Evolutionary conservation across 345 rosid genomes (phyloP), one percentile per base, ranked within the genome.

Genomic region (Populus simonii): DNA sequence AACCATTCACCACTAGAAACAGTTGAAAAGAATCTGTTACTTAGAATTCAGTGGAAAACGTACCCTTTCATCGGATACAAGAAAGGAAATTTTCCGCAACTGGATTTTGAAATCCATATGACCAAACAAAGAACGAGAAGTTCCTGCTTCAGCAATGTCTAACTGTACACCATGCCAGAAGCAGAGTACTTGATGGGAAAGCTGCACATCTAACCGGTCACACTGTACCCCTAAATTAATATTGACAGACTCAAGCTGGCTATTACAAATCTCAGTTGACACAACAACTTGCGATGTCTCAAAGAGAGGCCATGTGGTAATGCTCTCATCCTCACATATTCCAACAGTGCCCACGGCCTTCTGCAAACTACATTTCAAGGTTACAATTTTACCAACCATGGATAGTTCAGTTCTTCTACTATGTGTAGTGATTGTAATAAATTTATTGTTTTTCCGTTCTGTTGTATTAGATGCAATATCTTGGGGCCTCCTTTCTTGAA

Each of bases 11-110:
- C 57, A 66, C 23, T 45, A 69, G 20, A 74, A 80, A 39, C 68
- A 68, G 45, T 22, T 31, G 35, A 41, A 55, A 11, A 68, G 49
- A 77, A 35, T 18, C 41, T 12, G 29, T 49, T 29, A 31, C 16
- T 41, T 41, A 27, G 47, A 20, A 67, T 70, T 38, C 53, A 84
- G 43, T 41, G 47, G 62, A 23, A 63, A 71, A 63, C 86, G 22
- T 90, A 94, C 98, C 95, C 90, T 89, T 85, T 93, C 97, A 86
- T 93, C 98, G 81, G 95, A 90, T 78, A 93, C 81, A 74, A 92
- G 88, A 76, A 93, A 82, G 75, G 97, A 93, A 39, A 78, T 81
- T 78, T 90, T 90, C 86, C 85, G 89, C 20, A 88, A 77, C 83
- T 87, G 89, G 72, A 90, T 49, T 73, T 84, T 86, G 27, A 89